Evolutionary conservation across 2,329 filamentous ascomycete species (phyloP), one percentile per base, ranked within the genome.

Genomic region (Diaporthe citriasiana): DNA sequence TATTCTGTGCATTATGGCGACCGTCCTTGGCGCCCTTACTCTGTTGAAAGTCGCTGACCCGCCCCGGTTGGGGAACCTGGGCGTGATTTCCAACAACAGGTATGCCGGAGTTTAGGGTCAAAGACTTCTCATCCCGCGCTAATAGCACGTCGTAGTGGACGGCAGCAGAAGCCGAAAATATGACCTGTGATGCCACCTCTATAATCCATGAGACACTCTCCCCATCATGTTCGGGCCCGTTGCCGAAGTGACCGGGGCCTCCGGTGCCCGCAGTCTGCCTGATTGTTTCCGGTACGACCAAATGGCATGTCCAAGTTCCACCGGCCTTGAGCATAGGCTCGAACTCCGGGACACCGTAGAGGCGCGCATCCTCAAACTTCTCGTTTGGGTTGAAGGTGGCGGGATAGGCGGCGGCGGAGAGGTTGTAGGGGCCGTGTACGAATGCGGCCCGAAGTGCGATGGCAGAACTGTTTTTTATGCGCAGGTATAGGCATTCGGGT

Each of bases 291-390:
- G 96, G 96, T 0, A 99, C 92, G 7, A 91, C 87, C 76, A 99
- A 89, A 80, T 92, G 91, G 73, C 94, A 93, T 78, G 92, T 90
- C 93, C 95, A 99, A 59, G 89, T 91, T 9, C 95, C 95, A 40
- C 95, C 97, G 12, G 97, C 95, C 86, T 98, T 98, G 81, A 99
- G 89, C 86, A 98, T 96, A 60, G 97, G 96, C 84, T 99, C 97
- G 80, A 97, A 99, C 79, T 97, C 94, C 22, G 97, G 97, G 1
- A 93, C 89, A 60, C 94, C 94, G 84, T 95, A 92, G 70, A 88
- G 87, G 70, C 91, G 89, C 1, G 93, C 89, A 69, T 92, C 88
- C 73, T 92, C 90, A 78, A 93, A 92, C 81, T 94, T 95, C 77
- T 88, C 86, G 83, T 98, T 95, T 2, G 96, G 95, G 79, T 95